Evolutionary conservation across 805 yeast genomes (phyloP).

Genomic region (Saturnispora dispora): DNA sequence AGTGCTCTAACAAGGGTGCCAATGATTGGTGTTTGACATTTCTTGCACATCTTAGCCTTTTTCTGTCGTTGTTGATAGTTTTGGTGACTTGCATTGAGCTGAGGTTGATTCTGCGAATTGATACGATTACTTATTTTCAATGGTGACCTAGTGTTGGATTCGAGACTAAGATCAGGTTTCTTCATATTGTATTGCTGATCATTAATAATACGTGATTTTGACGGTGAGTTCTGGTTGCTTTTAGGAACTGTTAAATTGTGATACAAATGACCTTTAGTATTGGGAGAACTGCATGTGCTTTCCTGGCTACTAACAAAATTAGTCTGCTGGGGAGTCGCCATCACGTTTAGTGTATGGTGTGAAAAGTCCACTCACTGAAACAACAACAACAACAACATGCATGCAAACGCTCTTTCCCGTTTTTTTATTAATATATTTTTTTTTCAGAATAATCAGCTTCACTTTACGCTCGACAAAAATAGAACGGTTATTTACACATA

Average conservation of each 20-base stretch:
- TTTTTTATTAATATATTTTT: background rate
- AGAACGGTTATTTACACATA: background rate
- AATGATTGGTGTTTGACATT: constrained; percentile 43
- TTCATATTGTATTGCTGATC: background rate
- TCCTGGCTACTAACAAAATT: background rate
- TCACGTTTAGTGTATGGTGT: background rate
- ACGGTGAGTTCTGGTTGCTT: background rate
- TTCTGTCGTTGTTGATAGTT: constrained; percentile 8
- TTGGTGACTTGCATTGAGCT: background rate
- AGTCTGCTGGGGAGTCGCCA: background rate
- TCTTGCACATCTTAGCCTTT: constrained; percentile 37
- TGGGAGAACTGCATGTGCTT: background rate
- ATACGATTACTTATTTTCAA: background rate
- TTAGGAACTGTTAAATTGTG: constrained; percentile 1
- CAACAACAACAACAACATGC: background rate
- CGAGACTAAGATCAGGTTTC: background rate
- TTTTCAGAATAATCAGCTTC: background rate
- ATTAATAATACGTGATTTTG: background rate
- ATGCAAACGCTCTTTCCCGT: background rate
- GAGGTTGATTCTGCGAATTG: background rate
- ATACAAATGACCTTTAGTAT: background rate
- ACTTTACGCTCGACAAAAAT: background rate
- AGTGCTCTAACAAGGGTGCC: constrained; percentile 86
- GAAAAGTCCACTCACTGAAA: background rate
- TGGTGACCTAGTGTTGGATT: background rate